Base-by-base conservation (phyloP, 352 stramenopile species). In the Globisporangium radiosum region DNA sequence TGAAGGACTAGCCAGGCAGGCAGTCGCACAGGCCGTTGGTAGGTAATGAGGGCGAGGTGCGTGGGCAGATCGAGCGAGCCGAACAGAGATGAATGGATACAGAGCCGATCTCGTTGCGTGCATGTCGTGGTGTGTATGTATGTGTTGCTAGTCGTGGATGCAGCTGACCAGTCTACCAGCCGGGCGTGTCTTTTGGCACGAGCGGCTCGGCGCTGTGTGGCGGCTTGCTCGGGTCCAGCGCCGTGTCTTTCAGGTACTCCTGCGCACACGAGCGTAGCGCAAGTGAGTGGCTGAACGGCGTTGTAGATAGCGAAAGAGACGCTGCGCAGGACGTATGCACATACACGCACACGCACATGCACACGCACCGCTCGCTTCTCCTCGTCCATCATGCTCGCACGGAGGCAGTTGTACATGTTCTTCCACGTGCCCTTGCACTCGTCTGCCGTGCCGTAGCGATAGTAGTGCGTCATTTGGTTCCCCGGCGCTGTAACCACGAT, bases 381-480 rank as follows among this genome's bases (percentile, higher is more conserved):
- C 56, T 86, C 74, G 54, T 87, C 75, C 85, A 94, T 94, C 54
- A 91, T 75, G 63, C 76, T 91, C 25, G 76, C 65, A 44, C 85
- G 78, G 42, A 89, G 84, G 64, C 85, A 94, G 52, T 88, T 67
- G 59, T 81, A 89, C 78, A 92, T 90, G 67, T 89, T 90, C 48
- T 65, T 73, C 81, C 80, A 92, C 51, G 76, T 92, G 47, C 68
- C 80, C n/a, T 86, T 85, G 75, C 85, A 94, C 64, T 88, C 75
- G 52, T 94, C 85, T 25, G 81, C 75, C 39, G 69, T 66, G 1
- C 85, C 85, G 49, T 83, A 71, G 40, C 81, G 75, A 60, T 94
- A 94, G 63, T 88, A 91, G 57, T 90, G 75, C 59, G 81, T 82
- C 77, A 91, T 81, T 54, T 94, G 85, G 59, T 92, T 88, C 8